Evolutionary conservation across 257 asterid genomes (phyloP).

Genomic region (Euphrasia confusa): DNA sequence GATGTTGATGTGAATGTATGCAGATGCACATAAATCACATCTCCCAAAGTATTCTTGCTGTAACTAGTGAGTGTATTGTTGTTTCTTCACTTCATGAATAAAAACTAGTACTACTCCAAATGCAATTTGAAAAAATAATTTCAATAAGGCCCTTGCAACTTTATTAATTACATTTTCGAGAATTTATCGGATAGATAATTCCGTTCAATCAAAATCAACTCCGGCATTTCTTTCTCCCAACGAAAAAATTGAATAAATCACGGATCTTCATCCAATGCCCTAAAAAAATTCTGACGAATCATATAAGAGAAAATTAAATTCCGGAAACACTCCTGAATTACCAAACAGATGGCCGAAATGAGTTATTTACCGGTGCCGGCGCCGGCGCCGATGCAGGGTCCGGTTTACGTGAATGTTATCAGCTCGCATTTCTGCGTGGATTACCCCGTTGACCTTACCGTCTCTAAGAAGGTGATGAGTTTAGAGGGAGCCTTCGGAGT

Average conservation of each 20-base stretch:
- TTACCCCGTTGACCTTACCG: slow-evolving; percentile 56
- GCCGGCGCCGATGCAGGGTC: slow-evolving; percentile 14
- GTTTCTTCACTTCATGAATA: neutral
- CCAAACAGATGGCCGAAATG: slow-evolving; percentile 28
- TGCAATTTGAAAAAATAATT: too few species aligned
- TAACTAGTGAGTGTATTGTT: too few species aligned
- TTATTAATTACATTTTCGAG: too few species aligned
- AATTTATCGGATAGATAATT: too few species aligned
- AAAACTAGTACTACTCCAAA: too few species aligned
- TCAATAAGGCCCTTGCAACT: too few species aligned
- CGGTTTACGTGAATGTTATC: slow-evolving; percentile 33
- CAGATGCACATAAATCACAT: too few species aligned
- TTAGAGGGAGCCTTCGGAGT: slow-evolving; percentile 53
- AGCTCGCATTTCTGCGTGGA: slow-evolving; percentile 67
- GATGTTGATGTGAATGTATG: too few species aligned
- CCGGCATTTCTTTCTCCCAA: too few species aligned
- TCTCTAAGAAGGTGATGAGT: neutral
- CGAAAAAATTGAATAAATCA: neutral
- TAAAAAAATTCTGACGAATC: neutral
- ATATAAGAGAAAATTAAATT: neutral
- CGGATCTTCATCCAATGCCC: neutral
- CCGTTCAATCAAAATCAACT: too few species aligned
- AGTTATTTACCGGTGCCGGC: slow-evolving; percentile 21
- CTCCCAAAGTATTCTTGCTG: too few species aligned
- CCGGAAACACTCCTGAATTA: neutral